phyloP scores from a whole-genome alignment of 2,329 filamentous ascomycete genomes.

The Sclerotinia glacialis region DNA sequence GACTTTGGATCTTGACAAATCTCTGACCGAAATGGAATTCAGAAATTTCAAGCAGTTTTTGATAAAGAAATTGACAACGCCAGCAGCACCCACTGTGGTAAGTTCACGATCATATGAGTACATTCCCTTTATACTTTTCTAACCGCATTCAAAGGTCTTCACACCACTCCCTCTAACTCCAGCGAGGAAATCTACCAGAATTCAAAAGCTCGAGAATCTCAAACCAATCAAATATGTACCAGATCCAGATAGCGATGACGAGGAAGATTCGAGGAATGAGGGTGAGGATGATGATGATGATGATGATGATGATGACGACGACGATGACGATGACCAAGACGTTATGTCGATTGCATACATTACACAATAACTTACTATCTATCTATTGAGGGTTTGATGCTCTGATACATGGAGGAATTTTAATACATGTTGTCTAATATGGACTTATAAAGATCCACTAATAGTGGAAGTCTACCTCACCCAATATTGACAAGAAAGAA shows the following conservation, averaged over 20 bases:
- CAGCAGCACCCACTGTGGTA: slow-evolving; percentile 1
- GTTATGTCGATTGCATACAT: neutral
- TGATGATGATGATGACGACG: neutral
- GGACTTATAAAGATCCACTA: neutral
- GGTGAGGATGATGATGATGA: neutral
- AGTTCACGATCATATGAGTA: neutral
- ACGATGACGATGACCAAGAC: neutral
- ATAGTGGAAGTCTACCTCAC: neutral
- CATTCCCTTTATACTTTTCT: neutral
- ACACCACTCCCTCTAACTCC: neutral
- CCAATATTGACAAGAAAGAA: neutral
- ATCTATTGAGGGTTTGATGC: slow-evolving; percentile 2
- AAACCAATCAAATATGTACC: slow-evolving; percentile 14
- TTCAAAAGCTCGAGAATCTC: slow-evolving; percentile 5
- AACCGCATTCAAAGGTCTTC: neutral
- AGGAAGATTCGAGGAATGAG: neutral
- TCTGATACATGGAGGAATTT: neutral
- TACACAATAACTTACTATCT: neutral
- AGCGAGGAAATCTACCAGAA: slow-evolving; percentile 9
- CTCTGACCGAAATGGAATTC: slow-evolving; percentile 1
- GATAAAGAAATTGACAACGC: slow-evolving; percentile 11
- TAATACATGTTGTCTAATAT: neutral
- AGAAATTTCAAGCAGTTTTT: slow-evolving; percentile 15
- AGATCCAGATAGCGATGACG: slow-evolving; percentile 9
- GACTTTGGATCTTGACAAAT: neutral